Conservation (phyloP, 2,329 filamentous ascomycete species). For the Myrmaecium sp. region DNA sequence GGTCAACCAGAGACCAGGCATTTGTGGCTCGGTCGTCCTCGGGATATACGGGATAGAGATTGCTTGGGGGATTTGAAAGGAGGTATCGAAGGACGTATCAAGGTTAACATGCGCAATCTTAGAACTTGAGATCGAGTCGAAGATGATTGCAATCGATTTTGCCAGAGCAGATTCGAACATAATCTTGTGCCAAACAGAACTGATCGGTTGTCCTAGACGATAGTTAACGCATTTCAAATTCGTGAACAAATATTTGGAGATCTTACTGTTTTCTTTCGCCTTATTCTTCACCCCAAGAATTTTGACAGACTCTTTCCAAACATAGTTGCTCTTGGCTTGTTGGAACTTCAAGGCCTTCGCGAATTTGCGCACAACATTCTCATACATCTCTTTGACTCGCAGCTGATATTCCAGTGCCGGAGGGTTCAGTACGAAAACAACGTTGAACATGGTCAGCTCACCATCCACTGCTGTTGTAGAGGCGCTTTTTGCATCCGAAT, state of each 20-base stretch:
- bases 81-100: slow-evolving; percentile 43
- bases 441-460: slow-evolving; percentile 94
- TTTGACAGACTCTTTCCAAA: slow-evolving; percentile 76
- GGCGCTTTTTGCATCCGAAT: slow-evolving; percentile 21
- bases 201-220: slow-evolving; percentile 37
- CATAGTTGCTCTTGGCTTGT: slow-evolving; percentile 76
- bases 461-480: slow-evolving; percentile 31
- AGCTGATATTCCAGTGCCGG: slow-evolving; percentile 59
- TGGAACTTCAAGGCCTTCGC: slow-evolving; percentile 87
- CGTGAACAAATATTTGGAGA: neutral
- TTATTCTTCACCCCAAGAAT: slow-evolving; percentile 71
- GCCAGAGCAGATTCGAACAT: slow-evolving; percentile 61
- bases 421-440: slow-evolving; percentile 80
- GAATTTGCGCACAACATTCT: slow-evolving; percentile 79
- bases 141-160: slow-evolving; percentile 66
- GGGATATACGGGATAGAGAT: slow-evolving; percentile 59
- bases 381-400: slow-evolving; percentile 63
- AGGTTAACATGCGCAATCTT: slow-evolving; percentile 74
- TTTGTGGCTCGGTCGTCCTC: slow-evolving; percentile 47
- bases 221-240: slow-evolving; percentile 1
- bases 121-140: slow-evolving; percentile 63
- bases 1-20: slow-evolving; percentile 69
- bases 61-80: slow-evolving; percentile 44
- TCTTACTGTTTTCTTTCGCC: slow-evolving; percentile 45
- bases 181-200: slow-evolving; percentile 52